phyloP scores from a whole-genome alignment of 2,329 filamentous ascomycete species.

The Orbilia blumenaviensis region DNA sequence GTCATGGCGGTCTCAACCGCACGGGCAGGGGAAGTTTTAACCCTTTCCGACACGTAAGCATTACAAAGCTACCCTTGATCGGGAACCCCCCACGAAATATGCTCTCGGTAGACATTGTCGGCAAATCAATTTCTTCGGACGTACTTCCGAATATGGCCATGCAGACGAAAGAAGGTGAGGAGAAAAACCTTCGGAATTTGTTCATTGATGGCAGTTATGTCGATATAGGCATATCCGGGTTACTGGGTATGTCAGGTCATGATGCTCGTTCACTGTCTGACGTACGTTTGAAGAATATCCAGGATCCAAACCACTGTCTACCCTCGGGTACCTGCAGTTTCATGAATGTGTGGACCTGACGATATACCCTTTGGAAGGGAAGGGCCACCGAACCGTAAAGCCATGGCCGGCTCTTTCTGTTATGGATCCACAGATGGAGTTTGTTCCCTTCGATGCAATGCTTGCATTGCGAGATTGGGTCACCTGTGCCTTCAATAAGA shows the following conservation, averaged over 20 bases:
- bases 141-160: slow-evolving; percentile 42
- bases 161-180: slow-evolving; percentile 14
- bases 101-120: slow-evolving; percentile 46
- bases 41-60: slow-evolving; percentile 53
- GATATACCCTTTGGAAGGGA: slow-evolving; percentile 50
- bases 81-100: slow-evolving; percentile 42
- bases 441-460: slow-evolving; percentile 22
- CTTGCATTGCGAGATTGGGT: slow-evolving; percentile 16
- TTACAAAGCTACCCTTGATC: slow-evolving; percentile 48
- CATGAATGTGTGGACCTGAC: slow-evolving; percentile 48
- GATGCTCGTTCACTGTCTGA: slow-evolving; percentile 29
- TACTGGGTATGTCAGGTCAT: slow-evolving; percentile 5
- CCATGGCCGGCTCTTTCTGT: slow-evolving; percentile 30
- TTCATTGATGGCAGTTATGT: slow-evolving; percentile 2
- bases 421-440: slow-evolving; percentile 48
- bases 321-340: slow-evolving; percentile 54
- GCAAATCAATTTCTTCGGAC: slow-evolving; percentile 44
- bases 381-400: slow-evolving; percentile 44
- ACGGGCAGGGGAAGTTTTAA: slow-evolving; percentile 47
- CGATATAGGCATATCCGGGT: slow-evolving; percentile 34
- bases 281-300: slow-evolving; percentile 40
- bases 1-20: slow-evolving; percentile 51
- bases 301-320: slow-evolving; percentile 34
- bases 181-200: neutral
- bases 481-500: slow-evolving; percentile 40